These are phyloP conservation scores for Nicotiana attenuata DNA, from an alignment of 257 asterid species.

Conservation along the genomic window DNA sequence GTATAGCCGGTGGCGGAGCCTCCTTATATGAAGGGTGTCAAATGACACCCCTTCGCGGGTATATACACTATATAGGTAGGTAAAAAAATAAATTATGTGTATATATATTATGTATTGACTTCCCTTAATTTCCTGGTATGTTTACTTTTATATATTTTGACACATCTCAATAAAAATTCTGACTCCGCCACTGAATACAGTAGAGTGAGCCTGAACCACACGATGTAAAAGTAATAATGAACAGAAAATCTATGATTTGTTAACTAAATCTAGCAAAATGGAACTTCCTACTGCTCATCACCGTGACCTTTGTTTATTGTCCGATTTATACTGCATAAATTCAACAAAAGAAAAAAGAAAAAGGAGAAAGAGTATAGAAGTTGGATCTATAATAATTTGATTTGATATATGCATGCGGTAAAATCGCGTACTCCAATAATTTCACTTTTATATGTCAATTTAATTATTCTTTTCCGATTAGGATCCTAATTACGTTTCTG, in stretches of 20 bases:
- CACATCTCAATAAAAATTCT: too few relatives aligned
- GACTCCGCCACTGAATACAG: too few relatives aligned
- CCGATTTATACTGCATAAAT: neutral
- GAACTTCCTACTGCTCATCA: neutral
- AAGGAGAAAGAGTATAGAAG: neutral
- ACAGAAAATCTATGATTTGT: neutral
- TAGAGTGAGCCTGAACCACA: neutral
- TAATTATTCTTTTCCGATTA: neutral
- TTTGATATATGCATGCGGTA: neutral
- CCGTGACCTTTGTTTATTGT: neutral
- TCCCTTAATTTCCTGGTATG: too few relatives aligned
- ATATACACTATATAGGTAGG: too few relatives aligned
- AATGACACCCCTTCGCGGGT: too few relatives aligned
- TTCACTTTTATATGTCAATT: neutral
- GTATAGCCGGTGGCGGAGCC: too few relatives aligned
- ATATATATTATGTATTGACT: too few relatives aligned
- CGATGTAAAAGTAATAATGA: neutral
- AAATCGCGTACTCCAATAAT: neutral
- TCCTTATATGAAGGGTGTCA: too few relatives aligned
- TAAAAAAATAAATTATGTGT: too few relatives aligned
- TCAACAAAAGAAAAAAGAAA: neutral
- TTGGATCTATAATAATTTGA: neutral
- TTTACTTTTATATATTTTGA: too few relatives aligned
- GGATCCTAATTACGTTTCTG: neutral
- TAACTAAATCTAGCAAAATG: neutral